Base-by-base conservation (phyloP, 805 yeast genomes). In the Metschnikowia similis region DNA sequence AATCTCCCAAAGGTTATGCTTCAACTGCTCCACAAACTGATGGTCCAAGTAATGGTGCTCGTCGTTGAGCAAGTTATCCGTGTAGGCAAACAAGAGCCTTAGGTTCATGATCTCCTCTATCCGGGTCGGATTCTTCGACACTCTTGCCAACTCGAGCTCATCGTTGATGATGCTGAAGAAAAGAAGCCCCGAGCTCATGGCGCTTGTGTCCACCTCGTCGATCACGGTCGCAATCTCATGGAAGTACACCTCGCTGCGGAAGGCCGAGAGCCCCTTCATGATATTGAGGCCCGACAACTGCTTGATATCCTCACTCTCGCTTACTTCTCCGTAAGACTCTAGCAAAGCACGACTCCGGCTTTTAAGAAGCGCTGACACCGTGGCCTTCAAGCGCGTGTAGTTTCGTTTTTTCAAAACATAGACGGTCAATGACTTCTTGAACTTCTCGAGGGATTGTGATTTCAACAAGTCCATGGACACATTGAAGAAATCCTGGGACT, bases 91-190 rank as follows among this genome's bases (percentile, higher is more conserved):
- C 8, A 86, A 64, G 45, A 86, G 62, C 51, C 78, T 77, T 50
- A 85, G 64, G 56, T 82, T 84, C 84, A 87, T 81, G 47, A 85
- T 64, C 48, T 84, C 87, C 43, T 83, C 84, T 4, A 72, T 55
- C 1, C 65, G 60, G 10, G 52, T 47, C 0, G 85, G 84, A 1
- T 57, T 55, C 3, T 51, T 50, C 1, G 81, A 80, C 57, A 78
- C 64, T 2, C 61, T 60, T 28, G 65, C 65, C 28, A 84, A 63
- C 54, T 84, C 85, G 21, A 81, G 60, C 58, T 82, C 80, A 54
- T 75, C 71, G 60, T 85, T 89, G 29, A 81, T 62, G 11, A 74
- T 71, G 42, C 66, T 65, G 54, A 66, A 70, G 4, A 81, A 70
- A 3, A 78, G 75, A 27, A 80, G 66, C 17, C 70, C 73, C 9